Conservation (phyloP, 2,329 filamentous ascomycete genomes). For the Hypoxylon rubiginosum region DNA sequence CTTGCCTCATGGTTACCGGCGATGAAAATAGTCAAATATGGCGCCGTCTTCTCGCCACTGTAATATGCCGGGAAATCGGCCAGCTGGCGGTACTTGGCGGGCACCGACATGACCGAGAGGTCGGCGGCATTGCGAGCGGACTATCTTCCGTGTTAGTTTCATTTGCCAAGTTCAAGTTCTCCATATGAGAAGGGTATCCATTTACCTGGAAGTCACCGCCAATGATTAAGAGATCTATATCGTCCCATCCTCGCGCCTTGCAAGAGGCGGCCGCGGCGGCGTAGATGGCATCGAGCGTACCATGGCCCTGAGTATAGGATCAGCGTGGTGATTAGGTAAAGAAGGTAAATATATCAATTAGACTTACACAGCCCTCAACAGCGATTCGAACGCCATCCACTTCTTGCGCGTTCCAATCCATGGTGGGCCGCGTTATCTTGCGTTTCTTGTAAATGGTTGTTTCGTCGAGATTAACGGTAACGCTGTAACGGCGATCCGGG, state of each 20-base stretch:
- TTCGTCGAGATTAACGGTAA: not conserved
- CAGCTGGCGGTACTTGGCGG: conserved; percentile 86
- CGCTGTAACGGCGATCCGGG: not conserved
- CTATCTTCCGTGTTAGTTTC: conserved; percentile 47
- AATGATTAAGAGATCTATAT: conserved; percentile 91
- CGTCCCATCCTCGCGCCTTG: conserved; percentile 79
- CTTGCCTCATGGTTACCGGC: conserved; percentile 96
- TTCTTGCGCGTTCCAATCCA: conserved; percentile 10
- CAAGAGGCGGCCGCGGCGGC: conserved; percentile 78
- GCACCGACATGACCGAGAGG: conserved; percentile 89
- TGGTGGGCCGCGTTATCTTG: not conserved
- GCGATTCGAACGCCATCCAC: conserved; percentile 76
- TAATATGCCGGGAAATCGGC: conserved; percentile 98
- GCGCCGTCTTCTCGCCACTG: conserved; percentile 79
- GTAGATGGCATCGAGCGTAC: conserved; percentile 92
- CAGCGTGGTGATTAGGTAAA: conserved; percentile 31
- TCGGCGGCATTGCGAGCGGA: conserved; percentile 90
- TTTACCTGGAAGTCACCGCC: conserved; percentile 92
- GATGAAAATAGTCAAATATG: conserved; percentile 92
- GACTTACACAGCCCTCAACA: conserved; percentile 85
- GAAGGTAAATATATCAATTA: not conserved
- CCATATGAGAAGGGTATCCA: conserved; percentile 7
- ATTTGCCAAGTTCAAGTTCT: conserved; percentile 52
- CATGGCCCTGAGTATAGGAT: conserved; percentile 78
- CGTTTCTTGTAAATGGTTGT: not conserved